Evolutionary conservation across 2,329 filamentous ascomycete genomes (phyloP), one percentile per base, ranked within the genome.

Genomic region (Botrytis sinoallii): DNA sequence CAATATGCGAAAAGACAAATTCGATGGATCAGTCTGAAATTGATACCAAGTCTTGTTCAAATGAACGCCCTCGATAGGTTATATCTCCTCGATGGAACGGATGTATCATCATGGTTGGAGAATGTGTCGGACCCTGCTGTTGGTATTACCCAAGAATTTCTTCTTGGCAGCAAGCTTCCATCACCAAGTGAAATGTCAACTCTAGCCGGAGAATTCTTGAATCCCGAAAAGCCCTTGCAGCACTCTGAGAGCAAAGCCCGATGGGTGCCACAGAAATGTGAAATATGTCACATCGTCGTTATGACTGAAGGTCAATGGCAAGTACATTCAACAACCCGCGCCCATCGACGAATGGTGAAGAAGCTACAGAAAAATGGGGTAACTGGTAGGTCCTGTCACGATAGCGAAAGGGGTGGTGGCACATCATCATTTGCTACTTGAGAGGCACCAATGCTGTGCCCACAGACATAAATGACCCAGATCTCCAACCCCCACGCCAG

Each of bases 1-100:
- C 93, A 95, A 77, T 99, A 99, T 80, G 93, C 95, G 3, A 92
- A 90, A 75, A 89, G 92, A 12, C 96, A 99, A 81, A 85, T 93
- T 29, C 89, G 91, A 74, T 99, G 95, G 94, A 97, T 98, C 72
- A 88, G 91, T 25, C 88, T 91, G 77, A 97, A 97, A 80, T 87
- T 97, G 40, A 87, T 96, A 60, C 90, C 91, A 16, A 89, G 90
- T 1, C 84, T 96, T 42, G 85, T 84, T 55, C 86, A 88, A 29
- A 83, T 85, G 25, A 82, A 85, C 14, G 84, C 85, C 1, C 80
- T 88, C 69, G 82, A 87, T 35, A 88, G 85, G 52, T 84, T 98
- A 1, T 98, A 93, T 81, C 83, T 98, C 2, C 83, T 98, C 1
- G 93, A 99, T 82, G 93, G 93, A 75, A 94, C 92, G 3, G 86